Conservation (phyloP, 306 rosid genomes). For the Rosa multiflora region DNA sequence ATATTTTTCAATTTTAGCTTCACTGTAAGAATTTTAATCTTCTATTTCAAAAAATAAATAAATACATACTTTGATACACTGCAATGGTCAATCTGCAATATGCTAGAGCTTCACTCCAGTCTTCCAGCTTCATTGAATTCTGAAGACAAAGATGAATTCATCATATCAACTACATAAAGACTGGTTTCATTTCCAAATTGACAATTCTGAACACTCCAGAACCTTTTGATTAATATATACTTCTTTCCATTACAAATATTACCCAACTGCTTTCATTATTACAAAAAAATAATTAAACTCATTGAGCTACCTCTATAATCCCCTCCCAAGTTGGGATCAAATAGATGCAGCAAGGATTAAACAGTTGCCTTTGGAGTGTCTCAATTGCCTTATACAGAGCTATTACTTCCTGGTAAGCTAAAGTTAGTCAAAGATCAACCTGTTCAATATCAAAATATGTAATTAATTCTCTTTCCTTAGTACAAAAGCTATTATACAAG, state of each 20-base stretch:
- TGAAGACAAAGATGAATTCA: constrained; percentile 31
- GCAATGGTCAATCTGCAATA: constrained; percentile 86
- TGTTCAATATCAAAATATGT: constrained; percentile 17
- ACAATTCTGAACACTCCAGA: background rate
- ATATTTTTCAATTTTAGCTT: background rate
- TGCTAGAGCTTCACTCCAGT: constrained; percentile 75
- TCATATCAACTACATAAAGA: background rate
- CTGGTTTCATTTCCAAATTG: background rate
- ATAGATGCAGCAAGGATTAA: constrained; percentile 61
- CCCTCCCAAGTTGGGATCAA: constrained; percentile 80
- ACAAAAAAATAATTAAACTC: constrained; percentile 13
- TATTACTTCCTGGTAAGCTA: constrained; percentile 61
- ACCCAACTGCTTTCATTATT: background rate
- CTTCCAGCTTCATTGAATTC: constrained; percentile 74
- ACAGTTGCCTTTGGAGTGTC: constrained; percentile 60
- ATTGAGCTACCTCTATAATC: constrained; percentile 57
- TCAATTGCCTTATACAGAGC: constrained; percentile 50
- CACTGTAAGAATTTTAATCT: background rate
- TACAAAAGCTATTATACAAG: constrained; percentile 7
- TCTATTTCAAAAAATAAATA: background rate
- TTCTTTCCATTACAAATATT: background rate
- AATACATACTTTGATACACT: constrained; percentile 63
- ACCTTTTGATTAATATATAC: background rate
- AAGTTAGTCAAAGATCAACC: constrained; percentile 45
- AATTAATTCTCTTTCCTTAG: constrained; percentile 12